phyloP scores from a whole-genome alignment of 805 yeast species.

The Candida silvicultrix region DNA sequence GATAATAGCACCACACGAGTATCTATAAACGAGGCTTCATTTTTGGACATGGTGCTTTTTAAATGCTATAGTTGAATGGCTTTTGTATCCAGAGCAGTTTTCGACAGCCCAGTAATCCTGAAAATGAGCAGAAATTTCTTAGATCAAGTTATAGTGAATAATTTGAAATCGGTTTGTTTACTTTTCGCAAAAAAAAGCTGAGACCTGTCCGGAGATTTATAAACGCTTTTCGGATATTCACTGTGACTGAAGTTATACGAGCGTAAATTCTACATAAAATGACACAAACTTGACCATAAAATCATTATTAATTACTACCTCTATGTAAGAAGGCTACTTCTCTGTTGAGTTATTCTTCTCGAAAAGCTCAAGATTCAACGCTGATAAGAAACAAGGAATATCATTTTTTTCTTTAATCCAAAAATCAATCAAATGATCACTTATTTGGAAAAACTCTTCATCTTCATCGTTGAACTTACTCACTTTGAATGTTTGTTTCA shows the following conservation, averaged over 20 bases:
- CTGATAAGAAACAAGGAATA: slow-evolving; percentile 73
- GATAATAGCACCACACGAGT: slow-evolving; percentile 24
- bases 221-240: neutral
- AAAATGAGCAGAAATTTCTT: too few relatives aligned
- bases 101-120: too few relatives aligned
- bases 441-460: slow-evolving; percentile 24
- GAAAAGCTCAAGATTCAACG: slow-evolving; percentile 61
- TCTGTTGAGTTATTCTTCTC: slow-evolving; percentile 26
- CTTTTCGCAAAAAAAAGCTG: neutral
- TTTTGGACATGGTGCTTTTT: neutral
- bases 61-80: too few relatives aligned
- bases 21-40: slow-evolving; percentile 6
- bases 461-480: slow-evolving; percentile 29
- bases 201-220: neutral
- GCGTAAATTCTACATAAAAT: too few relatives aligned
- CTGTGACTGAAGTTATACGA: too few relatives aligned
- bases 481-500: slow-evolving; percentile 48
- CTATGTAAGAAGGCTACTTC: neutral
- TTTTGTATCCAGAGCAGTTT: neutral
- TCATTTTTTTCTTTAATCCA: slow-evolving; percentile 69
- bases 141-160: too few relatives aligned
- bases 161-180: neutral
- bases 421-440: slow-evolving; percentile 48
- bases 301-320: too few relatives aligned
- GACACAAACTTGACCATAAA: neutral